Evolutionary conservation across 116 monocot species (phyloP).

Genomic region (Trichopus zeylanicus): DNA sequence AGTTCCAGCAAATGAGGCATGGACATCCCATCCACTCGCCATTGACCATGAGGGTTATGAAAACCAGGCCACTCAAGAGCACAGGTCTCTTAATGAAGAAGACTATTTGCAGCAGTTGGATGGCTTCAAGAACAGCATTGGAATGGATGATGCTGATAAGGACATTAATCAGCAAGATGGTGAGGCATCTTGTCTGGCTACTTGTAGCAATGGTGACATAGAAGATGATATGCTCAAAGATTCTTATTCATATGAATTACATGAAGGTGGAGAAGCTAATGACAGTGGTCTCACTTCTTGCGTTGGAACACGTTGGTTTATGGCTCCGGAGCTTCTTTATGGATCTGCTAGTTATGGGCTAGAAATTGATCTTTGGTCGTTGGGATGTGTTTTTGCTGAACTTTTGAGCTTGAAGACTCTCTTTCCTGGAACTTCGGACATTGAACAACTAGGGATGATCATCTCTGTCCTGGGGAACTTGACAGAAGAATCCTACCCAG

Average conservation of each 20-base stretch:
- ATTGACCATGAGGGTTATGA: slow-evolving; percentile 4
- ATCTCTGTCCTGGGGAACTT: slow-evolving; percentile 65
- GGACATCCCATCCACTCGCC: slow-evolving; percentile 13
- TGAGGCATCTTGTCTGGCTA: slow-evolving; percentile 73
- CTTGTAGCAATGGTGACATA: slow-evolving; percentile 68
- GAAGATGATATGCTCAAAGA: slow-evolving; percentile 59
- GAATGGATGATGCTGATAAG: slow-evolving; percentile 31
- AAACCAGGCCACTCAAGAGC: slow-evolving; percentile 14
- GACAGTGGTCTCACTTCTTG: slow-evolving; percentile 63
- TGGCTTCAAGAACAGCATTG: slow-evolving; percentile 35
- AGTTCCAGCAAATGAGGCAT: slow-evolving; percentile 15
- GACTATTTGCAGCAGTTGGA: slow-evolving; percentile 50
- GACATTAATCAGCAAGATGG: slow-evolving; percentile 51
- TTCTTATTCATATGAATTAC: slow-evolving; percentile 32
- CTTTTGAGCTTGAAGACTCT: slow-evolving; percentile 56
- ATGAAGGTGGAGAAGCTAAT: slow-evolving; percentile 24
- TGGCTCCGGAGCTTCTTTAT: slow-evolving; percentile 84
- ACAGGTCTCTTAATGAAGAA: slow-evolving; percentile 19
- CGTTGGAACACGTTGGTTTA: slow-evolving; percentile 88
- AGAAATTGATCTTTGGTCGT: slow-evolving; percentile 77
- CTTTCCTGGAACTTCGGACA: slow-evolving; percentile 83
- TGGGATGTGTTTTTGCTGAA: slow-evolving; percentile 84
- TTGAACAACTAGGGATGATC: slow-evolving; percentile 72
- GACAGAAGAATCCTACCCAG: slow-evolving; percentile 56
- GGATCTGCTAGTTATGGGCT: slow-evolving; percentile 68